Percentiles rank a stretch among this genome's conserved stretches.
Conservation (phyloP, 1,284 basidiomycete genomes). For the Microbotryum silenes-acaulis region DNA sequence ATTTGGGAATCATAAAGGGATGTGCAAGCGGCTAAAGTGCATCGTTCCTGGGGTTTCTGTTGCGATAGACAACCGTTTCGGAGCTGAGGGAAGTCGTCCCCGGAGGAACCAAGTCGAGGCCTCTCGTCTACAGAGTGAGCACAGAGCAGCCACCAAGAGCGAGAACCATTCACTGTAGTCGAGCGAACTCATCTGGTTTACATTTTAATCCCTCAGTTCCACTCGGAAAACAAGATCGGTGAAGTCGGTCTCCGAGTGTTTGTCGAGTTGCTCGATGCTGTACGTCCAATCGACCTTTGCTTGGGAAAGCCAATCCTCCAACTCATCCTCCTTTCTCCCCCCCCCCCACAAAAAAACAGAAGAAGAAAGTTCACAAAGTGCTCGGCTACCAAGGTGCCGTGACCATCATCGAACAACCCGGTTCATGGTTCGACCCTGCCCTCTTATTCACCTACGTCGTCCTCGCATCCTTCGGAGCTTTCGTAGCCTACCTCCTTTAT, state of each 20-base stretch:
- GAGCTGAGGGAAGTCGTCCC: conserved; percentile 6
- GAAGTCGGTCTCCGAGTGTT: conserved; percentile 33
- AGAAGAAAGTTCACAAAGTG: conserved; percentile 15
- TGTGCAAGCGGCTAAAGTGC: no score
- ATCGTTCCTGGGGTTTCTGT: no score
- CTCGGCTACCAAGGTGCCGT: conserved; percentile 30
- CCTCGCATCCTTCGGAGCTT: conserved; percentile 13
- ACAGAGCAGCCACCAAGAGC: background rate
- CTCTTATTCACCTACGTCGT: conserved; percentile 31
- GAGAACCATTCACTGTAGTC: no score
- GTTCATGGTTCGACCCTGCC: conserved; percentile 32
- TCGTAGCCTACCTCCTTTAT: conserved; percentile 27
- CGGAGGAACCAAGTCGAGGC: background rate
- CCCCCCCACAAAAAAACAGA: background rate
- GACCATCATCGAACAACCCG: conserved; percentile 23
- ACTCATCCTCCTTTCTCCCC: background rate
- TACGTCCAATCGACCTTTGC: background rate
- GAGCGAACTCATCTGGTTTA: no score
- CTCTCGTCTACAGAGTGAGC: conserved; percentile 13
- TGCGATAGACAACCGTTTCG: conserved; percentile 1
- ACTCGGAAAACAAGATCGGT: conserved; percentile 31
- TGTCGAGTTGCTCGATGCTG: conserved; percentile 26
- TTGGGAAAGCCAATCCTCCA: background rate
- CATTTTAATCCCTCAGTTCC: background rate
- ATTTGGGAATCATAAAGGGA: no score